These are phyloP conservation scores for Amniculicola lignicola DNA, from an alignment of 495 filamentous ascomycete species.

Conservation along the genomic window DNA sequence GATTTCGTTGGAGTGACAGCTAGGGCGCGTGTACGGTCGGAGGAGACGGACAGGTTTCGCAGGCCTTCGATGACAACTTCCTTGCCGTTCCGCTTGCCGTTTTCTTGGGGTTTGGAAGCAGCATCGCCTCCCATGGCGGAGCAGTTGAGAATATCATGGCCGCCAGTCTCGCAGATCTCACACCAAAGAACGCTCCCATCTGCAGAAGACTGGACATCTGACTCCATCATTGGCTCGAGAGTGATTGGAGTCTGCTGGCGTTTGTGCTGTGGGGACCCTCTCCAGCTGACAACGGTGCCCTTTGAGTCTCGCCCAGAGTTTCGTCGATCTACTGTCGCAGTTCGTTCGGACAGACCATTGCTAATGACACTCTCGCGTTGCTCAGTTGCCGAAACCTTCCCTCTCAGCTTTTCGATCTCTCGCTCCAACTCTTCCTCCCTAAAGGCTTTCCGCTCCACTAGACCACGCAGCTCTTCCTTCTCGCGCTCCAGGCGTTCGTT, in stretches of 20 bases:
- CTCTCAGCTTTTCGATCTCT: conserved; percentile 67
- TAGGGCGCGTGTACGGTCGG: conserved; percentile 39
- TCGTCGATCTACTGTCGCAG: conserved; percentile 44
- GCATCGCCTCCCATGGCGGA: conserved; percentile 44
- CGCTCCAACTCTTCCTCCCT: conserved; percentile 90
- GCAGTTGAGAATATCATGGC: conserved; percentile 91
- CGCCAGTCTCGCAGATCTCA: conserved; percentile 91
- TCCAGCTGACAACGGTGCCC: conserved; percentile 54
- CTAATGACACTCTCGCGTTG: conserved; percentile 52
- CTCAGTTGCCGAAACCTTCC: conserved; percentile 16
- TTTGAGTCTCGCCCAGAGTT: conserved; percentile 58
- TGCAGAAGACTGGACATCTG: conserved; percentile 69
- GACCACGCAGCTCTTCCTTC: conserved; percentile 67
- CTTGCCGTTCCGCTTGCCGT: conserved; percentile 41
- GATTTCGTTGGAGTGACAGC: conserved; percentile 38
- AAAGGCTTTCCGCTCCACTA: conserved; percentile 64
- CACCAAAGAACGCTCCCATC: conserved; percentile 79
- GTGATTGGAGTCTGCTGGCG: conserved; percentile 15
- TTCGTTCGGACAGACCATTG: conserved; percentile 42
- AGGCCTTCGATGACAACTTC: conserved; percentile 49
- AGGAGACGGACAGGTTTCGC: conserved; percentile 43
- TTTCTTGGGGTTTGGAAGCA: conserved; percentile 10
- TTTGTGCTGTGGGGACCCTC: conserved; percentile 18
- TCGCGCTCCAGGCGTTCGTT: conserved; percentile 70
- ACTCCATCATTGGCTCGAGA: conserved; percentile 63